Base-by-base conservation (phyloP, 345 rosid species). In the Eucalyptus cloeziana region DNA sequence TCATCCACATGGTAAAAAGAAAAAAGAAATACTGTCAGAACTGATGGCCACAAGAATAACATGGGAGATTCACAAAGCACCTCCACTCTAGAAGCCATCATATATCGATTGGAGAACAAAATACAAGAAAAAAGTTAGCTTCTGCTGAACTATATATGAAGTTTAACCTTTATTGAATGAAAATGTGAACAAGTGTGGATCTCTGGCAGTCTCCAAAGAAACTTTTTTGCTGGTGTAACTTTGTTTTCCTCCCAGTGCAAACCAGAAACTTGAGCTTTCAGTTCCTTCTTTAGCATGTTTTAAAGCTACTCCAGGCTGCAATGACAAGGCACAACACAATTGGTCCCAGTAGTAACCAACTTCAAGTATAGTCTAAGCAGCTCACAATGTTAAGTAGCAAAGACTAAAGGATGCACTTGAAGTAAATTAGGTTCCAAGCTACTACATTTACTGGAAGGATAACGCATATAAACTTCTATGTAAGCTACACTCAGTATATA, bases 241-340 rank as follows among this genome's bases (percentile, higher is more conserved):
- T 92, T 97, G 99, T 94, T 98, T 98, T 44, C 99, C 99, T 89
- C 99, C 99, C 88, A 98, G 96, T 86, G 99, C 94, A 93, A 90
- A 94, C 99, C 99, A 98, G 91, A 98, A 98, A 87, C 96, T 88
- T 58, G 98, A 95, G 93, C 94, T 96, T 94, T 97, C 99, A 30
- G 98, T 96, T 89, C 99, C 99, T 93, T 98, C 99, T 91, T 97
- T 98, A 40, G 95, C 95, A 90, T 95, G 97, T 92, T 98, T 98
- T 88, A 96, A 67, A 90, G 94, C 86, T 87, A 90, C 94, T 91
- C 99, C 99, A 69, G 99, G 99, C 99, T 98, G 95, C 90, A 94
- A 87, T 89, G 47, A 90, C 37, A 91, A 85, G 87, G 90, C 71
- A 93, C 88, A 90, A 16, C 33, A 45, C 50, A 27, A 85, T 51